Evolutionary conservation across 495 filamentous ascomycete genomes (phyloP).

Genomic region (Ramalina peruviana): DNA sequence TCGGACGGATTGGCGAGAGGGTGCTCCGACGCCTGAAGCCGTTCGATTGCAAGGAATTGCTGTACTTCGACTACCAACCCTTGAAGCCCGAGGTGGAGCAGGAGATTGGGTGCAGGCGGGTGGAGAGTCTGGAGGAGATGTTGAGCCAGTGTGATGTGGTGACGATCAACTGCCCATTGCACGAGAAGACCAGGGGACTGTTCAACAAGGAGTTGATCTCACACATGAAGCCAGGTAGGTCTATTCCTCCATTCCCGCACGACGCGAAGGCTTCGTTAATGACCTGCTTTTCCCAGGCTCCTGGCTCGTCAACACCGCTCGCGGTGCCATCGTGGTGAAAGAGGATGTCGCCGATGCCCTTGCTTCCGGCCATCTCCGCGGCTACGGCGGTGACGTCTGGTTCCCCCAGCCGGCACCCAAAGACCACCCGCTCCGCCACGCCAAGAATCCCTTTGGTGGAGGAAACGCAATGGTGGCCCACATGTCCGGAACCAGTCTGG

Average conservation of each 20-base stretch:
- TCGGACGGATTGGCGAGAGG: constrained; percentile 96
- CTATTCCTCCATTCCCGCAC: neutral
- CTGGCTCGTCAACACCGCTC: constrained; percentile 97
- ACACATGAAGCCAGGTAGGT: constrained; percentile 93
- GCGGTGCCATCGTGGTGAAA: constrained; percentile 98
- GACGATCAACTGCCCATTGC: constrained; percentile 98
- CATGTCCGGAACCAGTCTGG: constrained; percentile 94
- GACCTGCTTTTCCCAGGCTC: constrained; percentile 37
- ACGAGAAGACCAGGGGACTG: constrained; percentile 89
- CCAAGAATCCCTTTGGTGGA: constrained; percentile 86
- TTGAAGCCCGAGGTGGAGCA: constrained; percentile 74
- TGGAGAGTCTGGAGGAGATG: constrained; percentile 84
- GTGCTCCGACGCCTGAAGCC: constrained; percentile 87
- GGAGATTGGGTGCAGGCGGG: constrained; percentile 90
- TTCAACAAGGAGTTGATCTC: constrained; percentile 99
- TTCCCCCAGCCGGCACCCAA: constrained; percentile 87
- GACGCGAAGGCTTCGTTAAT: neutral
- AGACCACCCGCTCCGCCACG: constrained; percentile 87
- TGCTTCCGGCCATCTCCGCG: constrained; percentile 83
- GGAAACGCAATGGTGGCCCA: constrained; percentile 98
- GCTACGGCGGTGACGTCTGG: constrained; percentile 94
- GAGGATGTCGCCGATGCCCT: constrained; percentile 94
- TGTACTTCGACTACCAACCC: constrained; percentile 99
- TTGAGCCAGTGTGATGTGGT: constrained; percentile 92
- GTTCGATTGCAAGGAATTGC: constrained; percentile 98